phyloP scores from a whole-genome alignment of 1,139 yeast species.

The Taphrina confusa region DNA sequence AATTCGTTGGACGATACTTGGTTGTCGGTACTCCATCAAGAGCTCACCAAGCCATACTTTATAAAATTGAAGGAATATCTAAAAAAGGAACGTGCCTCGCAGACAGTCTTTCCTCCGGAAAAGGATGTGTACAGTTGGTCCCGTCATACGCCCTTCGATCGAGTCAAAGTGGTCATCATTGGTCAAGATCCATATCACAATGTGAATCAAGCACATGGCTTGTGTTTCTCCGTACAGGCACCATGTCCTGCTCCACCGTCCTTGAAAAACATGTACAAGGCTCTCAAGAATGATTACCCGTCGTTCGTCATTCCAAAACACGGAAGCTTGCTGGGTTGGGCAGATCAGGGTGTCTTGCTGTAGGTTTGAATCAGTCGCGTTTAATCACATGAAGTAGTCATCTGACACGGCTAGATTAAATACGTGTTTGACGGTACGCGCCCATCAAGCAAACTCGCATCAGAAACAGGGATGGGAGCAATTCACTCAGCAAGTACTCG shows the following conservation, averaged over 20 bases:
- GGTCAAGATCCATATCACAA: slow-evolving; percentile 99
- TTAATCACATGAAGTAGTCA: too few species aligned
- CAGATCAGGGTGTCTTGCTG: slow-evolving; percentile 80
- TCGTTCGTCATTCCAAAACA: slow-evolving; percentile 52
- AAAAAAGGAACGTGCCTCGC: slow-evolving; percentile 45
- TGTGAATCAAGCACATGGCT: slow-evolving; percentile 89
- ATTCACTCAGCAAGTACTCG: slow-evolving; percentile 74
- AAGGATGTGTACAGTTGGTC: slow-evolving; percentile 91
- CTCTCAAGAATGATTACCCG: slow-evolving; percentile 70
- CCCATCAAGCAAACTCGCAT: slow-evolving; percentile 92
- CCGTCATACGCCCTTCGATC: slow-evolving; percentile 72
- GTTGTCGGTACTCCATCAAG: slow-evolving; percentile 68
- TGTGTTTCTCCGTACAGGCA: slow-evolving; percentile 85
- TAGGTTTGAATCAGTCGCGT: too few species aligned
- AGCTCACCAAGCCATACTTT: slow-evolving; percentile 84
- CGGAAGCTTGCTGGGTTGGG: slow-evolving; percentile 74
- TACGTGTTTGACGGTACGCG: slow-evolving; percentile 86
- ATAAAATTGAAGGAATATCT: slow-evolving; percentile 68
- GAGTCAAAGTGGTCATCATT: slow-evolving; percentile 73
- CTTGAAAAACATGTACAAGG: slow-evolving; percentile 79
- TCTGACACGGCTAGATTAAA: slow-evolving; percentile 57
- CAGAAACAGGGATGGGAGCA: slow-evolving; percentile 90
- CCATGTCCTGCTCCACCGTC: slow-evolving; percentile 92
- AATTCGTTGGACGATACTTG: slow-evolving; percentile 71
- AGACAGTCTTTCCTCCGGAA: slow-evolving; percentile 71